phyloP scores from a whole-genome alignment of 129 eudicot genomes.

The Smallanthus sonchifolius region DNA sequence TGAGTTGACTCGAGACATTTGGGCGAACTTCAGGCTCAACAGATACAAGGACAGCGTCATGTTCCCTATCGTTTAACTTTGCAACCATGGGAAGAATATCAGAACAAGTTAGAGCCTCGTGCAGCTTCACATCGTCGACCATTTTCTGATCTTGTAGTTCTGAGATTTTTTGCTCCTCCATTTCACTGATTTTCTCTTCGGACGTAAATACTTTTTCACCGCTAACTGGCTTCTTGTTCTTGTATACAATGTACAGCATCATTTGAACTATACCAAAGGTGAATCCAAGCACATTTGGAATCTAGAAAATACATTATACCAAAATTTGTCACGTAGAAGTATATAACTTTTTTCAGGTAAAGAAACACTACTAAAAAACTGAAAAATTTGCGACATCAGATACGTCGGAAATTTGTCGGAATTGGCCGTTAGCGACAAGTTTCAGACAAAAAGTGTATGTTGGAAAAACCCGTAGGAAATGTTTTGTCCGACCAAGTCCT shows the following conservation, averaged over 20 bases:
- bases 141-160: conserved; percentile 18
- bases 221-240: conserved; percentile 23
- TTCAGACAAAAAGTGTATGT: no score
- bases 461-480: no score
- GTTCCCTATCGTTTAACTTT: neutral
- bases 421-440: no score
- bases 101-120: conserved; percentile 15
- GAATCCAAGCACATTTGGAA: conserved; percentile 59
- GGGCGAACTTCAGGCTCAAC: conserved; percentile 11
- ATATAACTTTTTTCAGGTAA: neutral
- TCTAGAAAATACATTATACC: conserved; percentile 4
- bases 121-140: conserved; percentile 31
- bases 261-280: conserved; percentile 49
- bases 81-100: conserved; percentile 32
- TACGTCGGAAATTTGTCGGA: no score
- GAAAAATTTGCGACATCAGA: no score
- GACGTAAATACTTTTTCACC: conserved; percentile 17
- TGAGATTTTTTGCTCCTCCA: conserved; percentile 21
- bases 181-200: neutral
- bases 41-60: neutral
- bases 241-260: conserved; percentile 44
- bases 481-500: no score
- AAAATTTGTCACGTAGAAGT: neutral
- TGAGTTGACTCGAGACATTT: conserved; percentile 4
- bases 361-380: no score